phyloP scores from a whole-genome alignment of 2,329 filamentous ascomycete species.

The Venturiaceae sp. region DNA sequence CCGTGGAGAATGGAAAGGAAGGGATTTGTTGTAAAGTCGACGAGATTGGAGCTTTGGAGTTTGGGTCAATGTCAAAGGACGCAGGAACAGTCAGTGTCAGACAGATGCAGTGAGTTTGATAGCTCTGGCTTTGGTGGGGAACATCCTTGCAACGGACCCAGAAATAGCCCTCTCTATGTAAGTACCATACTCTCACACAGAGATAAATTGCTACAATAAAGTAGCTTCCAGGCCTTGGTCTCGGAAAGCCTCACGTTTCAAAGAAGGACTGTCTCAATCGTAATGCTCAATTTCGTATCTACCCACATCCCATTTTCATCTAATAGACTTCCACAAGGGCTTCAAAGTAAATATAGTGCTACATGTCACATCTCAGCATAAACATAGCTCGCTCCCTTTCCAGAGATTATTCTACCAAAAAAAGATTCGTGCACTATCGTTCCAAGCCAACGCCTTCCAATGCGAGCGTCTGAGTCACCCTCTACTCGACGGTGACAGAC shows the following conservation, averaged over 20 bases:
- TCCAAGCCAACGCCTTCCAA: neutral
- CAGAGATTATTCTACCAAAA: neutral
- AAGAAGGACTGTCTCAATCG: neutral
- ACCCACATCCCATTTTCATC: neutral
- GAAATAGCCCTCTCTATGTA: too few species aligned
- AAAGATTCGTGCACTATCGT: neutral
- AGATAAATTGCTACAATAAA: neutral
- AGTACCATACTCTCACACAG: too few species aligned
- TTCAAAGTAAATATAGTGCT: neutral
- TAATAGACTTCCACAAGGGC: neutral
- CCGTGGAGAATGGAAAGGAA: neutral
- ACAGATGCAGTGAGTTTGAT: neutral
- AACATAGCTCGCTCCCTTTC: neutral
- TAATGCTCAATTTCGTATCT: neutral
- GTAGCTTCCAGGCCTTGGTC: neutral
- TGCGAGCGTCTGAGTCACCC: neutral
- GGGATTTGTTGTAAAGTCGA: neutral
- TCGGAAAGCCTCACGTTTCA: neutral
- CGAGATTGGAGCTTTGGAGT: neutral
- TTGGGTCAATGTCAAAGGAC: neutral
- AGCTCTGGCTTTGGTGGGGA: neutral
- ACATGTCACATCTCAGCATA: neutral
- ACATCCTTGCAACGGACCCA: too few species aligned
- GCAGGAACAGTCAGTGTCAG: neutral
- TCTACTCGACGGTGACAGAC: conserved; percentile 96